phyloP scores from a whole-genome alignment of 306 rosid species.

The Cicer yamashitae region DNA sequence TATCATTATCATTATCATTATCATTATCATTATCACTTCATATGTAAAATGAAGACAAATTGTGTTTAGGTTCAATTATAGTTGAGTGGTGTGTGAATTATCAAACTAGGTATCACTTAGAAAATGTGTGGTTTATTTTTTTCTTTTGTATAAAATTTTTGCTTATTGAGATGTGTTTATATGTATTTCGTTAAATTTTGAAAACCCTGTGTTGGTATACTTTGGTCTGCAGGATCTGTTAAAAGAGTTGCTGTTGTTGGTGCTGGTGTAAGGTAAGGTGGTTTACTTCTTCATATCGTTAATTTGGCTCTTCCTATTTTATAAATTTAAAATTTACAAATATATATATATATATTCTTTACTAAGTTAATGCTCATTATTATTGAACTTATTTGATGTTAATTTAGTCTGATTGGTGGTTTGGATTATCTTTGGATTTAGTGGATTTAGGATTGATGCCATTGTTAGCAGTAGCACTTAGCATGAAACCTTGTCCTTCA shows the following conservation, averaged over 20 bases:
- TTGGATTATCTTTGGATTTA: conserved; percentile 16
- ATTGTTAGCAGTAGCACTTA: background rate
- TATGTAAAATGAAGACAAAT: background rate
- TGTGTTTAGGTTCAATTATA: conserved; percentile 25
- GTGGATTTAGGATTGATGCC: background rate
- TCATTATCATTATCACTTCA: background rate
- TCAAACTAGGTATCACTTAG: conserved; percentile 8
- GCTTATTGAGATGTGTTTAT: background rate
- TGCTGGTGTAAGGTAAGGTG: conserved; percentile 84
- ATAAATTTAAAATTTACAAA: background rate
- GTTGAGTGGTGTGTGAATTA: conserved; percentile 4
- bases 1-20: no score
- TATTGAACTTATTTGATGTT: conserved; percentile 35
- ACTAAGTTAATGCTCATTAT: conserved; percentile 29
- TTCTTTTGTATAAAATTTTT: background rate
- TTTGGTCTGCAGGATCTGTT: conserved; percentile 61
- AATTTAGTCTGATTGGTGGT: conserved; percentile 11
- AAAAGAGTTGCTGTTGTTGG: conserved; percentile 91
- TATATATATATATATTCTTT: background rate
- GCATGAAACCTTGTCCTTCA: background rate
- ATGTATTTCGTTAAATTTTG: conserved; percentile 7
- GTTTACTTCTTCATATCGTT: conserved; percentile 33
- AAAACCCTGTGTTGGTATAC: background rate
- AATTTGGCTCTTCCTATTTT: background rate
- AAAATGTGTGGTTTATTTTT: conserved; percentile 10